Evolutionary conservation across 768 basidiomycete genomes (phyloP), one percentile per base, ranked within the genome.

Genomic region (Suillus bovinus): DNA sequence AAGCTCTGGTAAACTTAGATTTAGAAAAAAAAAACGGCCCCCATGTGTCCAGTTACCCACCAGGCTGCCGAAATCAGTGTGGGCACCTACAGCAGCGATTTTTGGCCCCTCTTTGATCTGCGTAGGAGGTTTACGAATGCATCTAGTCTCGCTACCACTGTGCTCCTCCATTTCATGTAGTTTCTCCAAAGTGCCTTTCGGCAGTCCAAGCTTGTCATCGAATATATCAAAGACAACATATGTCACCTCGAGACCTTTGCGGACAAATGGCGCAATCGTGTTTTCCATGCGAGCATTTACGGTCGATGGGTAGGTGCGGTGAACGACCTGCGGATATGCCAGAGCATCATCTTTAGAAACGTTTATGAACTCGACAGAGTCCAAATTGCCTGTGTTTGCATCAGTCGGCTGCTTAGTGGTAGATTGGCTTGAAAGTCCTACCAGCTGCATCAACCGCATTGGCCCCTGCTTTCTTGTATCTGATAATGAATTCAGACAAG

Each of bases 11-110:
- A 24, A 10, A 9, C 2, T 14, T 36, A 36, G 10, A 24, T 38
- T 4, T 36, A 36, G 9, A 17, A 22, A 24, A 17, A 9, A 10
- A 3, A 4, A 22, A n/a, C n/a, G n/a, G n/a, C n/a, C n/a, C 10
- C 22, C 22, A 24, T 36, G 9, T 36, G 5, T 24, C n/a, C 10
- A 42, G 34, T 17, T 24, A 55, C 82, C 69, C 66, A 87, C 87
- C 61, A 89, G 69, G 20, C 86, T 85, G 22, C 88, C 87, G 64
- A 89, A 90, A 71, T 89, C 89, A 2, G 88, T 89, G 69, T 90
- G 89, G 0, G 84, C 83, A 20, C 88, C 87, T 24, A 49, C 0
- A 0, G 78, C 77, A 17, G 78, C 73, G 49, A 71, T 79, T 17
- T 78, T 74, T 9, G 70, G 69, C 8, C 61, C 6, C 5, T 57